Evolutionary conservation across 2,329 filamentous ascomycete species (phyloP), one percentile per base, ranked within the genome.

Genomic region (Cercospora nicotianae): DNA sequence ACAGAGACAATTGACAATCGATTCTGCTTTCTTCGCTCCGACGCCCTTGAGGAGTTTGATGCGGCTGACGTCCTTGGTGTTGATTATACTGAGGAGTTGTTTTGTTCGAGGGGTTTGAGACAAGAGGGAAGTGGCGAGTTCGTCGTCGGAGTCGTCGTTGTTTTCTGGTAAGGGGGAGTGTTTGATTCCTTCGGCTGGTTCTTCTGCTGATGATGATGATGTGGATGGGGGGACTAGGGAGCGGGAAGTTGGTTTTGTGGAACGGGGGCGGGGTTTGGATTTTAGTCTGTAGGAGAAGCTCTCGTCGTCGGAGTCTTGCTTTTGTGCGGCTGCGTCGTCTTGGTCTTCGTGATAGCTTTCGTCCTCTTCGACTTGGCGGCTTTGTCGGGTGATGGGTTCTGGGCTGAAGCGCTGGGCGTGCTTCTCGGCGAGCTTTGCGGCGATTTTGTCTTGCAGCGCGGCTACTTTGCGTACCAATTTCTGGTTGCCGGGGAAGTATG

Each of bases 401-500:
- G 66, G 69, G 45, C 66, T 60, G 58, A 58, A 31, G 30, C 65
- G 60, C 30, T 59, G 55, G 42, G 55, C 36, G 18, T 64, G 64
- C 51, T 69, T 74, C n/a, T 72, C 75, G 33, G 77, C 79, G 55
- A 76, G 78, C 75, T 79, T 83, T 48, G 71, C 75, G 58, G 76
- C 79, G 48, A 87, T 79, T 39, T 83, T 84, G 48, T 86, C 83
- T 72, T 86, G 82, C 64, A 89, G 73, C 18, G 75, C 79, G 26
- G 80, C 78, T 72, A 90, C 88, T 77, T 89, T 89, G 33, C 77
- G 70, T 30, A 81, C 81, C n/a, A 90, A 83, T 80, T 94, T 97
- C 60, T 88, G 85, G 77, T 97, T 95, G 1, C 89, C 89, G 0
- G 94, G 94, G 74, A 98, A 98, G 79, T 88, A 95, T 0, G 92